These are phyloP conservation scores for Helminthosporium solani DNA, from an alignment of 2,329 filamentous ascomycete species.

Conservation along the genomic window DNA sequence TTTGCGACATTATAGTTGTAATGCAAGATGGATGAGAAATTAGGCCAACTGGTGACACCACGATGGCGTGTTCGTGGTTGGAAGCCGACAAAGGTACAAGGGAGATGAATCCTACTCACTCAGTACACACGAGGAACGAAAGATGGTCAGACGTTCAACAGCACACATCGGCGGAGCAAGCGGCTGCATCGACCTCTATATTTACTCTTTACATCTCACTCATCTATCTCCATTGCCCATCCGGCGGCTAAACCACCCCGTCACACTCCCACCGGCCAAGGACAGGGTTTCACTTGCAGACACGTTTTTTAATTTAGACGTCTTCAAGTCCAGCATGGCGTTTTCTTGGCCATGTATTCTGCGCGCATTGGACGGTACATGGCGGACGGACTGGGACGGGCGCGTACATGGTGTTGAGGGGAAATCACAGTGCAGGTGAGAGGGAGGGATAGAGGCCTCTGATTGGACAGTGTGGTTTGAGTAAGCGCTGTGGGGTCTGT, in stretches of 20 bases:
- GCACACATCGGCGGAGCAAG: constrained; percentile 28
- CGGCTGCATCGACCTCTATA: constrained; percentile 35
- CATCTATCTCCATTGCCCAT: constrained; percentile 3
- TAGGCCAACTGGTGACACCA: constrained; percentile 24
- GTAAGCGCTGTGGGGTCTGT: constrained; percentile 25
- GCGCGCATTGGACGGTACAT: constrained; percentile 32
- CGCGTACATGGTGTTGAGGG: constrained; percentile 34
- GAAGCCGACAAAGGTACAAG: constrained; percentile 19
- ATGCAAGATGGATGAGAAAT: constrained; percentile 17
- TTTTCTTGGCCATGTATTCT: constrained; percentile 25
- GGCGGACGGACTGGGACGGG: constrained; percentile 21
- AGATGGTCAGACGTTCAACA: constrained; percentile 10
- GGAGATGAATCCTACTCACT: constrained; percentile 2
- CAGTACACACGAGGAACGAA: constrained; percentile 23
- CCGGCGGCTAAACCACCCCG: constrained; percentile 32
- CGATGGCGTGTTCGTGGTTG: constrained; percentile 25
- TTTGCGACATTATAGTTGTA: constrained; percentile 27
- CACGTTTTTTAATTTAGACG: constrained; percentile 29
- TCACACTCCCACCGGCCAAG: constrained; percentile 27
- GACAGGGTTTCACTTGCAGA: constrained; percentile 22
- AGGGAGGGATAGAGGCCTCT: constrained; percentile 13
- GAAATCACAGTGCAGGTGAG: constrained; percentile 30
- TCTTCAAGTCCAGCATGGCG: constrained; percentile 24
- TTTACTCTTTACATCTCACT: constrained; percentile 23
- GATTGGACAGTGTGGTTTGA: constrained; percentile 26